Evolutionary conservation across 768 basidiomycete species (phyloP).

Genomic region (Agrocybe praecox): DNA sequence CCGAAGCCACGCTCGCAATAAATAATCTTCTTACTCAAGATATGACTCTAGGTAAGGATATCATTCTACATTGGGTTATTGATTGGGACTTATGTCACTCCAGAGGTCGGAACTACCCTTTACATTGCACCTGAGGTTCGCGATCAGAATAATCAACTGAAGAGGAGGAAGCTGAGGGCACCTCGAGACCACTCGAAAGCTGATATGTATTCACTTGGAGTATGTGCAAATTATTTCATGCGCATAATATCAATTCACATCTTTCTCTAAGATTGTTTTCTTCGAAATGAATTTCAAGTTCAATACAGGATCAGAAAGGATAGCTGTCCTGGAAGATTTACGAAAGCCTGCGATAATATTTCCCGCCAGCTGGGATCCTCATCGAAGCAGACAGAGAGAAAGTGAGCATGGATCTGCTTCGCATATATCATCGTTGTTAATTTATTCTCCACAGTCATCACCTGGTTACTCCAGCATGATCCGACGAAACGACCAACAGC

Average conservation of each 20-base stretch:
- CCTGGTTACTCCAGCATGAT: constrained; percentile 80
- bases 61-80: background rate
- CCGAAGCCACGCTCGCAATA: constrained; percentile 40
- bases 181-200: constrained; percentile 86
- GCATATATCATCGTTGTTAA: background rate
- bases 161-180: constrained; percentile 45
- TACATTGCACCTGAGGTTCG: constrained; percentile 93
- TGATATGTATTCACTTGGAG: constrained; percentile 94
- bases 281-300: constrained; percentile 96
- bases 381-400: constrained; percentile 71
- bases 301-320: constrained; percentile 81
- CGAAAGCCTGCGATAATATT: constrained; percentile 75
- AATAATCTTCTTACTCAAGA: constrained; percentile 47
- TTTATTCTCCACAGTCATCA: constrained; percentile 62
- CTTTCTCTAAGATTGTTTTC: constrained; percentile 77
- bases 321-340: constrained; percentile 78
- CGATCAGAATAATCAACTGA: constrained; percentile 28
- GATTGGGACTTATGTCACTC: background rate
- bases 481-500: constrained; percentile 79
- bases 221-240: constrained; percentile 34
- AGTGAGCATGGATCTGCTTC: constrained; percentile 22
- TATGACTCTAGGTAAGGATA: constrained; percentile 67
- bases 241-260: background rate
- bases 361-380: constrained; percentile 72
- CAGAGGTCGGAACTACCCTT: constrained; percentile 87